These are phyloP conservation scores for Cardiospermum halicacabum DNA, from an alignment of 345 rosid genomes.

Conservation along the genomic window DNA sequence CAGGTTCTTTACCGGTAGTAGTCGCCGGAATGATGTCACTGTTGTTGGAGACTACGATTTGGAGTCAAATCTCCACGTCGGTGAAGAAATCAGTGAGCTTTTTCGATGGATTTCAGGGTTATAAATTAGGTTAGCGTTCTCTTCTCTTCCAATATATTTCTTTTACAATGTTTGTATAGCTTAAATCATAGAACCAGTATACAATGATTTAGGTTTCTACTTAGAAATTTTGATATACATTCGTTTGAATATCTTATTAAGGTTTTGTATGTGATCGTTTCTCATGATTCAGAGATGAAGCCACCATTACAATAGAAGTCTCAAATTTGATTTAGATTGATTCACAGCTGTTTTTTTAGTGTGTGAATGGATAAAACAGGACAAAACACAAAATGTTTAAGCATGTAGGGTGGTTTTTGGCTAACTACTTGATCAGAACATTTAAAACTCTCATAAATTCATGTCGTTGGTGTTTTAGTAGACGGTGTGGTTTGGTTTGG, in stretches of 20 bases:
- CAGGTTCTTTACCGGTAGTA: constrained; percentile 71
- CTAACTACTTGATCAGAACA: background rate
- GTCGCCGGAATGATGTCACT: constrained; percentile 59
- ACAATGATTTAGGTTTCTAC: background rate
- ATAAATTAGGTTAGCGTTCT: constrained; percentile 30
- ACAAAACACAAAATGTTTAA: background rate
- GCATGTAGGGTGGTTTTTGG: background rate
- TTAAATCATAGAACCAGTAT: background rate
- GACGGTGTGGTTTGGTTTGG: too few relatives aligned
- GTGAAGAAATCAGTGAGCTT: constrained; percentile 87
- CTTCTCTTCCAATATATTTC: background rate
- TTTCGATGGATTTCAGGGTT: constrained; percentile 91
- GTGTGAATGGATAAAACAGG: background rate
- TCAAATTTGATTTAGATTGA: background rate
- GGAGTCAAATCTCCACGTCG: constrained; percentile 52
- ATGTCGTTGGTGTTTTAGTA: too few relatives aligned
- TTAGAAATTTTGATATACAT: background rate
- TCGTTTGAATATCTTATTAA: background rate
- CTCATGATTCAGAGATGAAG: too few relatives aligned
- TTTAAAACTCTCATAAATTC: too few relatives aligned
- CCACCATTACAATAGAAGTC: too few relatives aligned
- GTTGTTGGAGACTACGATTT: constrained; percentile 50
- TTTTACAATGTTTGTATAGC: constrained; percentile 12
- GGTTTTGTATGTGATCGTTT: too few relatives aligned
- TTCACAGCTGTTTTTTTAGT: background rate